Evolutionary conservation across 352 stramenopile genomes (phyloP).

Genomic region (Phytophthora colocasiae): DNA sequence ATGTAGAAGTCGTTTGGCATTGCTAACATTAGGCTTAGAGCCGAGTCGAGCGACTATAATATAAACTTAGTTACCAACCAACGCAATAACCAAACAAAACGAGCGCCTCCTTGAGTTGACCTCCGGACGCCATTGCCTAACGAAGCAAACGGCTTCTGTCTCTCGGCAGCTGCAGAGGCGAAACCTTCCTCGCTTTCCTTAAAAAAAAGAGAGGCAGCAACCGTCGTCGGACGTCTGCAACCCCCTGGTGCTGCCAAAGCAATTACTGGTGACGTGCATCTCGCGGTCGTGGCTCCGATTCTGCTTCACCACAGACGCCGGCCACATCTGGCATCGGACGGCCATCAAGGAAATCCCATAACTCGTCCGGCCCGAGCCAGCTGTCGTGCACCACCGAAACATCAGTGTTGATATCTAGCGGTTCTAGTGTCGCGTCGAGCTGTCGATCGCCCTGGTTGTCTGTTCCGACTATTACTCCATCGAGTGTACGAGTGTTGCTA

Average conservation of each 20-base stretch:
- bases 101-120: too few relatives aligned
- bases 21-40: background rate
- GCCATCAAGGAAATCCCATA: constrained; percentile 29
- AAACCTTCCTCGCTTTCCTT: constrained; percentile 15
- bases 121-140: constrained; percentile 1
- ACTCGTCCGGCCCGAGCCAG: constrained; percentile 22
- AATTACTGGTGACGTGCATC: constrained; percentile 11
- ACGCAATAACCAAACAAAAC: constrained; percentile 12
- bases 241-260: constrained; percentile 3
- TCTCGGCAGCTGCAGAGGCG: constrained; percentile 1
- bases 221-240: constrained; percentile 3
- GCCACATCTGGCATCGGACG: constrained; percentile 14
- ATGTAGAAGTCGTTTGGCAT: constrained; percentile 1
- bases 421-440: constrained; percentile 21
- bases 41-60: too few relatives aligned
- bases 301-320: constrained; percentile 2
- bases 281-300: constrained; percentile 7
- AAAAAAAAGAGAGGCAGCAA: background rate
- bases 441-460: constrained; percentile 9
- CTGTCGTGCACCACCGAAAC: constrained; percentile 30
- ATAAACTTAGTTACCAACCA: too few relatives aligned
- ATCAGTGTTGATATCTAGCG: constrained; percentile 14
- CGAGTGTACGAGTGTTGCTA: constrained; percentile 11
- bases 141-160: constrained; percentile 2
- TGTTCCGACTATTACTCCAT: constrained; percentile 10